These are phyloP conservation scores for Tetrahymena elliotti DNA, from an alignment of 73 alveolate genomes.

Conservation along the genomic window DNA sequence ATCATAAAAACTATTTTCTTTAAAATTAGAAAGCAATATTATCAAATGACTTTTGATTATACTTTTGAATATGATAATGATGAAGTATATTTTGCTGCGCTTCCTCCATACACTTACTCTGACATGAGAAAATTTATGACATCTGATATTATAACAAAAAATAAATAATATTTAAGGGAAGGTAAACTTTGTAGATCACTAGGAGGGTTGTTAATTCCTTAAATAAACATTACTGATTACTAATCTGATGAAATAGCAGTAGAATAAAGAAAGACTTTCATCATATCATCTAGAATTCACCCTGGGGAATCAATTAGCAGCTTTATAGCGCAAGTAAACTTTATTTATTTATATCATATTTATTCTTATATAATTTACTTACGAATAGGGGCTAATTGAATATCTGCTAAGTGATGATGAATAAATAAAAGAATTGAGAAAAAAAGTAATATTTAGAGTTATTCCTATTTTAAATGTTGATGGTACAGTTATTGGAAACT, in stretches of 20 bases:
- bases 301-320: slow-evolving; percentile 90
- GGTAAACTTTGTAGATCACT: background rate
- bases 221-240: slow-evolving; percentile 23
- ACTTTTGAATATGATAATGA: slow-evolving; percentile 62
- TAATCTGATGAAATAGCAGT: background rate
- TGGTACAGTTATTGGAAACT: slow-evolving; percentile 37
- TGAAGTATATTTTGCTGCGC: slow-evolving; percentile 72
- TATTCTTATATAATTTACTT: slow-evolving; percentile 28
- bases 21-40: background rate
- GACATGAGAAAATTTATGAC: slow-evolving; percentile 50
- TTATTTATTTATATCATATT: slow-evolving; percentile 50
- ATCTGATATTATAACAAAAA: background rate
- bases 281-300: slow-evolving; percentile 80
- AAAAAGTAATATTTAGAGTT: slow-evolving; percentile 5
- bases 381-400: background rate
- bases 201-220: slow-evolving; percentile 24
- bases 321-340: slow-evolving; percentile 71
- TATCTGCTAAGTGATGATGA: background rate
- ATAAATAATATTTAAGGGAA: background rate
- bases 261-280: slow-evolving; percentile 50
- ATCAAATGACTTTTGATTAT: slow-evolving; percentile 65
- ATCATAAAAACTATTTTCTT: background rate
- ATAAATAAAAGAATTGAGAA: background rate
- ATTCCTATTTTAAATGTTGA: slow-evolving; percentile 39
- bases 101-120: slow-evolving; percentile 77